Evolutionary conservation across 2,329 filamentous ascomycete genomes (phyloP), one percentile per base, ranked within the genome.

Genomic region (Phyllosticta citrichinensis): DNA sequence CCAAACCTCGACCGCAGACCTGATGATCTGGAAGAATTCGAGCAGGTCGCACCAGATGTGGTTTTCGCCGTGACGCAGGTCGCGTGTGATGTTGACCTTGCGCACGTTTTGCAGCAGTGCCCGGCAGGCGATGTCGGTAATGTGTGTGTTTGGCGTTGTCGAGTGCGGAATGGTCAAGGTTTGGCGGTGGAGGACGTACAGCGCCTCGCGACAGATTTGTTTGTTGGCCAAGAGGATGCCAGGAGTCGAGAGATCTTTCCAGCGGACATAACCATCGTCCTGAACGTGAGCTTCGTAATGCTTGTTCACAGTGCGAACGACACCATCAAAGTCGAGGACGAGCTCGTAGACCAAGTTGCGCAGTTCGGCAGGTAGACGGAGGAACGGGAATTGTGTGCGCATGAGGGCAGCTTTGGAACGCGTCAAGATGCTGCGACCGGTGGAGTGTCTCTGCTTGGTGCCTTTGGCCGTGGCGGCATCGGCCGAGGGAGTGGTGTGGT

Each of bases 1-100:
- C 59, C 59, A 61, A 9, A 61, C 25, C 12, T 47, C 55, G 17
- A 61, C 55, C 8, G 54, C 54, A 20, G 54, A 56, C 12, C 52
- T 61, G 50, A 61, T 61, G 25, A 61, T 30, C 27, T 55, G 51
- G 55, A 61, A 61, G 50, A 57, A 61, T 33, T 61, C 59, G 40
- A 61, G 40, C 20, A 61, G 35, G 50, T 61, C 59, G 27, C 59
- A 61, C 59, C 59, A 61, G 19, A 51, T 52, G 22, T 61, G 59
- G 40, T 56, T 55, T 35, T 62, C 60, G 52, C 52, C 60, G 27
- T 52, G 54, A 51, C 56, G 55, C n/a, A 54, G 22, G 20, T 58
- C 55, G 40, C 60, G 56, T 30, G 60, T 58, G 12, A 62, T 35
- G 52, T 58, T 52, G 52, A 62, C 56, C 47, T 58, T 55, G 24